Base-by-base conservation (phyloP, 768 basidiomycete genomes). In the Kwoniella botswanensis region DNA sequence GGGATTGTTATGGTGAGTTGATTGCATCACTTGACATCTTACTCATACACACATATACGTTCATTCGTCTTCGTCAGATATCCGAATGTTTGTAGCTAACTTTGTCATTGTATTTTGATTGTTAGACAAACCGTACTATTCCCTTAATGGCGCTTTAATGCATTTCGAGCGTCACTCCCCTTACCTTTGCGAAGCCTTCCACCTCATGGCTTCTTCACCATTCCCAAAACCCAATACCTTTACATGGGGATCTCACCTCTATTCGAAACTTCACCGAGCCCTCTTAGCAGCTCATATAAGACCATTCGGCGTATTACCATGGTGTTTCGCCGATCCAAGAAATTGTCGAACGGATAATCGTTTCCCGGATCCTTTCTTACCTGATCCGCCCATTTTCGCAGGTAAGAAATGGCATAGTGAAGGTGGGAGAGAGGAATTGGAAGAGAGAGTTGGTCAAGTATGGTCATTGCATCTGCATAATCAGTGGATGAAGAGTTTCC, bases 181-280 rank as follows among this genome's bases (percentile, higher is more conserved):
- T 1, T 99, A 97, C 85, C 90, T 99, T 54, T 98, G 96, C 85
- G 94, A 98, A 85, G 93, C 94, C 2, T 94, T 98, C 85, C 90
- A 96, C 82, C 86, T 94, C 78, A 97, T 99, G 90, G 85, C 88
- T 0, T 88, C 88, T 11, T 90, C 90, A 2, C 84, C 89, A 0
- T 87, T 90, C 2, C 95, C 94, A 0, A 88, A 88, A 2, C 84
- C 89, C 18, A 89, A 90, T 54, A 91, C 93, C 24, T 94, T 94
- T 9, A 94, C 96, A 82, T 98, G 96, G 96, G 96, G 96, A 21
- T 88, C 94, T 0, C 86, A 90, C 10, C 90, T 98, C 65, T 99
- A 99, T 85, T 87, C 91, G 79, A 93, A 93, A 79, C 89, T 97
- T 29, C 94, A 92, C 88, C 90, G 94, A 13, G 88, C 93, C 0